phyloP scores from a whole-genome alignment of 2,329 filamentous ascomycete genomes.

The Trichophyton simii region DNA sequence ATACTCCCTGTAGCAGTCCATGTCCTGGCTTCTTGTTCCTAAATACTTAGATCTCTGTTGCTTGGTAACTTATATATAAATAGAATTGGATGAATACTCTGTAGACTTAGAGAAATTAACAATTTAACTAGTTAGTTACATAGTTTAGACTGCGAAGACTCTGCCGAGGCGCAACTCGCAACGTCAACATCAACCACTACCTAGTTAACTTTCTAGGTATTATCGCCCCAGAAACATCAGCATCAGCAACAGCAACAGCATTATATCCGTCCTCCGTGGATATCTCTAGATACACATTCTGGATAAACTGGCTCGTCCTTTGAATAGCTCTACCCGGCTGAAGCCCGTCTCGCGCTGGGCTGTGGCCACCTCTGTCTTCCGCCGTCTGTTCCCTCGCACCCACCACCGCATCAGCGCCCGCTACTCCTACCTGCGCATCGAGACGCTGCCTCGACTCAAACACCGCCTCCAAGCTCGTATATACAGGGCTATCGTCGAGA shows the following conservation, averaged over 20 bases:
- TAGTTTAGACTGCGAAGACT: no score
- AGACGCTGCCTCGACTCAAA: conserved; percentile 59
- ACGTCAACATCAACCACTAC: no score
- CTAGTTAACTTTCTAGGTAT: not conserved
- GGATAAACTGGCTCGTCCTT: not conserved
- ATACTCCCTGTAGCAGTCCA: not conserved
- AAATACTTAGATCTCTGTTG: not conserved
- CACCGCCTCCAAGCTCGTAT: conserved; percentile 61
- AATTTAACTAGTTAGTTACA: no score
- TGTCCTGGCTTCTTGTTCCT: not conserved
- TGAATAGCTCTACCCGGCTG: not conserved
- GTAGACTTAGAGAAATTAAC: no score
- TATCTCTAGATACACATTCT: no score
- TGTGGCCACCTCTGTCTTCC: conserved; percentile 28
- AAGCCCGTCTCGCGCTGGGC: not conserved
- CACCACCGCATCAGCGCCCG: conserved; percentile 52
- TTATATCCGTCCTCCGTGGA: no score
- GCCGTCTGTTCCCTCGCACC: conserved; percentile 51
- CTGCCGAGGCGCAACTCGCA: no score
- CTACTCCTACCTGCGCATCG: conserved; percentile 58
- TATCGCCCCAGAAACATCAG: no score
- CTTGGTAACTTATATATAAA: no score
- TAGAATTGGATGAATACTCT: no score
- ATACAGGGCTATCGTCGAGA: conserved; percentile 58
- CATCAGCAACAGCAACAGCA: not conserved